Base-by-base conservation (phyloP, 2,329 filamentous ascomycete genomes). In the Ascochyta lentis region DNA sequence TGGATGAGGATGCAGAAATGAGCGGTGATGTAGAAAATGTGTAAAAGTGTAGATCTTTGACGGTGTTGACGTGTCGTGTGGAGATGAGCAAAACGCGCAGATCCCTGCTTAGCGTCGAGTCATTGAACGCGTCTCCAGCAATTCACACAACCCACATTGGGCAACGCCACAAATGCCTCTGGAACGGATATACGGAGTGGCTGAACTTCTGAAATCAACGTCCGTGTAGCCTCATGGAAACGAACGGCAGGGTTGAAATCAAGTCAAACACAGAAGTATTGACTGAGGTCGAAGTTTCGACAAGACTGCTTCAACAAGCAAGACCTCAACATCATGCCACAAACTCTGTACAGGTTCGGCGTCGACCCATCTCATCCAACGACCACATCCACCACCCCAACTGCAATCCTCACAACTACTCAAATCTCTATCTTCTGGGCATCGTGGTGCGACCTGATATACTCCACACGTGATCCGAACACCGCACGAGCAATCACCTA, bases 401-500 rank as follows among this genome's bases (percentile, higher is more conserved):
- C 34, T 9, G 54, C 58, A 6, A 51, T 33, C 1, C 38, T 60
- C 13, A 34, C 41, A 4, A 54, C 55, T 19, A 10, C 24, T 3
- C n/a, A 38, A 6, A 42, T 50, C 7, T 15, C 40, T 0, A 23
- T 56, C 7, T 6, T 47, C 2, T 75, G 70, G 69, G 43, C 58
- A 16, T 72, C 70, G 22, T 75, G 72, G 72, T 73, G 71, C 49
- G 72, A 75, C 50, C 45, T 53, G 6, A 42, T 66, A 10, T 49
- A 68, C 13, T 54, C 53, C 0, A 34, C 54, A 13, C 13, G 15
- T 31, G 27, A 53, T 26, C 4, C 19, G 10, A 26, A 31, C 19
- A 37, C 33, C 9, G n/a, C 6, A 5, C 54, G 46, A 40, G 42
- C 37, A 5, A 37, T 66, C 7, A n/a, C 27, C 7, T 72, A 73